phyloP scores from a whole-genome alignment of 2,329 filamentous ascomycete genomes.

The Fusarium nurragi region DNA sequence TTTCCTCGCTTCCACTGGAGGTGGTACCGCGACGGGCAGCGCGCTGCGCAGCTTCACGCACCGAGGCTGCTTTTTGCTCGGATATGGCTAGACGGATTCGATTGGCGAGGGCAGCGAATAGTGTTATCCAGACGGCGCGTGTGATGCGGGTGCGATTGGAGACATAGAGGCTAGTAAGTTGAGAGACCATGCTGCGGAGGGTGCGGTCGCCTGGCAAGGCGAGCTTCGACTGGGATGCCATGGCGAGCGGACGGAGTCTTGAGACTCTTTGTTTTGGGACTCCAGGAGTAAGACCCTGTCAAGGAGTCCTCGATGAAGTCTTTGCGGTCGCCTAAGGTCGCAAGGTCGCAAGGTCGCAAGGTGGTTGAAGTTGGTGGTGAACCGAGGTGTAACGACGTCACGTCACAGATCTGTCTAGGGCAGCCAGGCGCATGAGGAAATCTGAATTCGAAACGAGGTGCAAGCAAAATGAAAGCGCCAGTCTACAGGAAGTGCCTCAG shows the following conservation, averaged over 20 bases:
- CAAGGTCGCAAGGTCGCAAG: neutral
- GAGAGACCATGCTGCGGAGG: slow-evolving; percentile 70
- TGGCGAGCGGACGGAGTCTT: slow-evolving; percentile 48
- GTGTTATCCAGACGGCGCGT: slow-evolving; percentile 81
- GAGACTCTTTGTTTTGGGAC: neutral
- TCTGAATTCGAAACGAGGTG: slow-evolving; percentile 6
- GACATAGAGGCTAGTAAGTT: slow-evolving; percentile 78
- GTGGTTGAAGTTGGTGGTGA: slow-evolving; percentile 5
- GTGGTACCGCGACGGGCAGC: slow-evolving; percentile 59
- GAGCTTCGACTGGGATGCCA: slow-evolving; percentile 82
- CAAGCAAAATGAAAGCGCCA: neutral
- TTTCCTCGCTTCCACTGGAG: slow-evolving; percentile 50
- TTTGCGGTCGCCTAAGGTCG: neutral
- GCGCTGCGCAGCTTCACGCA: slow-evolving; percentile 69
- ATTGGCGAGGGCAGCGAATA: slow-evolving; percentile 82
- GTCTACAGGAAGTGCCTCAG: neutral
- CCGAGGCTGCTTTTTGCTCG: slow-evolving; percentile 88
- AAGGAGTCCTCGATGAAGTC: neutral
- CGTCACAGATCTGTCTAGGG: slow-evolving; percentile 34
- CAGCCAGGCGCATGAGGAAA: slow-evolving; percentile 21
- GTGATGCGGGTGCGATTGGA: slow-evolving; percentile 84
- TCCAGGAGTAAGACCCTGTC: neutral
- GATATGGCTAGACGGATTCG: slow-evolving; percentile 91
- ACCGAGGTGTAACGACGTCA: slow-evolving; percentile 39
- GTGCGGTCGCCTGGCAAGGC: slow-evolving; percentile 68